Evolutionary conservation across 345 rosid genomes (phyloP), one percentile per base, ranked within the genome.

Genomic region (Euphorbia lathyris): DNA sequence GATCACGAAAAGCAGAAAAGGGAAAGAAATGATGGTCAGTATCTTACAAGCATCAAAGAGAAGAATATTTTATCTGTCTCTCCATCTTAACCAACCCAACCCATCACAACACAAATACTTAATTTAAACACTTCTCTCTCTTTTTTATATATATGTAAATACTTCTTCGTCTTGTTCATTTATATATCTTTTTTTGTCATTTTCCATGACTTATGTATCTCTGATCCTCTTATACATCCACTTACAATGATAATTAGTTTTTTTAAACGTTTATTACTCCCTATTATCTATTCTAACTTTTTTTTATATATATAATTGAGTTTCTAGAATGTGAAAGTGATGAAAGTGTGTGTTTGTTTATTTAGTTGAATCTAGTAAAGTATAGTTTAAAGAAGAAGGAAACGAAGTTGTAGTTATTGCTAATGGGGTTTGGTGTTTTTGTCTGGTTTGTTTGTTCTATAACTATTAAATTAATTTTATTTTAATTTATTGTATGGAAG

Each of bases 101-200:
- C n/a, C 68, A 58, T 72, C 80, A 75, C 74, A 58, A 12, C 78
- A 52, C 69, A 58, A 63, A 45, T 45, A 45, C 71, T 30, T 65
- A 67, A 75, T 73, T 77, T 58, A 53, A 67, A 58, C 59, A 63
- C 38, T 22, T 8, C 47, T 67, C 14, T 74, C 16, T 43, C 19
- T 63, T 67, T 12, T 74, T n/a, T 43, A 76, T 68, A 66, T 80
- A 58, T 80, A 57, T 82, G 84, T 79, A 81, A 77, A 76, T 71
- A 78, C 57, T 19, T 29, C 12, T 16, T 66, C 12, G 22, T 22
- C 27, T 22, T 22, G 1, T 55, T 55, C 29, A 23, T 55, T 51
- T 55, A 22, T 55, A 38, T 63, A 19, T 25, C 4, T 45, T 8
- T 69, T 36, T 16, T 25, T n/a, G 19, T 11, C 38, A 13, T 16